Evolutionary conservation across 768 basidiomycete species (phyloP).

Genomic region (Phallus indusiatus): DNA sequence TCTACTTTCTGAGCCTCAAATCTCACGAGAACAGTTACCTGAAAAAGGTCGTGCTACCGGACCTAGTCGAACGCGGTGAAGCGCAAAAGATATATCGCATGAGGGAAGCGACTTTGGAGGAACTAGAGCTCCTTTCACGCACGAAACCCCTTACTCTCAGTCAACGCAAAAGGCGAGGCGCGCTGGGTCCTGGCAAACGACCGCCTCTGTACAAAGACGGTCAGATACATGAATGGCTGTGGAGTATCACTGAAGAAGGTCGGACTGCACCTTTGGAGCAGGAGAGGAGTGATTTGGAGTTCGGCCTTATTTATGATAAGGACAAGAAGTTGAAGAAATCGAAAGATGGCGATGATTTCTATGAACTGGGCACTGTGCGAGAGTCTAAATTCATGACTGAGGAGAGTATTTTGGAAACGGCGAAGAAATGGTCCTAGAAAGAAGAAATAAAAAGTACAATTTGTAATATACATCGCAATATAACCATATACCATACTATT

Average conservation of each 20-base stretch:
- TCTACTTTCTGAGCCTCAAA: not conserved
- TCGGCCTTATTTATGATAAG: not conserved
- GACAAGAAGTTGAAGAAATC: not conserved
- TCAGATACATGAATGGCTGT: not conserved
- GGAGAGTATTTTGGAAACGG: too few species aligned
- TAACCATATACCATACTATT: too few species aligned
- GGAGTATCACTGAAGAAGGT: not conserved
- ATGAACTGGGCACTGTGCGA: too few species aligned
- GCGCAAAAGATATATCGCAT: not conserved
- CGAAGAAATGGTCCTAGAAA: too few species aligned
- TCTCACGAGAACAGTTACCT: slow-evolving; percentile 3
- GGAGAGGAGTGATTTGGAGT: not conserved
- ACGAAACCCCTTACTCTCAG: not conserved
- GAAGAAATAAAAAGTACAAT: too few species aligned
- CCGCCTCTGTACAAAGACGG: not conserved
- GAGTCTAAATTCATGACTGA: too few species aligned
- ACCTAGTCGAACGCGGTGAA: slow-evolving; percentile 5
- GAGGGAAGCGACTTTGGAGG: slow-evolving; percentile 1
- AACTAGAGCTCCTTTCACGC: not conserved
- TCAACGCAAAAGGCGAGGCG: slow-evolving; percentile 1
- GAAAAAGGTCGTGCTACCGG: slow-evolving; percentile 7
- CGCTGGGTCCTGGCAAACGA: not conserved
- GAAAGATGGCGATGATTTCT: not conserved
- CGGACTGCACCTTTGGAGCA: not conserved
- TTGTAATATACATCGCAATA: too few species aligned